These are phyloP conservation scores for Eucalyptus pauciflora DNA, from an alignment of 345 rosid genomes.

Conservation along the genomic window DNA sequence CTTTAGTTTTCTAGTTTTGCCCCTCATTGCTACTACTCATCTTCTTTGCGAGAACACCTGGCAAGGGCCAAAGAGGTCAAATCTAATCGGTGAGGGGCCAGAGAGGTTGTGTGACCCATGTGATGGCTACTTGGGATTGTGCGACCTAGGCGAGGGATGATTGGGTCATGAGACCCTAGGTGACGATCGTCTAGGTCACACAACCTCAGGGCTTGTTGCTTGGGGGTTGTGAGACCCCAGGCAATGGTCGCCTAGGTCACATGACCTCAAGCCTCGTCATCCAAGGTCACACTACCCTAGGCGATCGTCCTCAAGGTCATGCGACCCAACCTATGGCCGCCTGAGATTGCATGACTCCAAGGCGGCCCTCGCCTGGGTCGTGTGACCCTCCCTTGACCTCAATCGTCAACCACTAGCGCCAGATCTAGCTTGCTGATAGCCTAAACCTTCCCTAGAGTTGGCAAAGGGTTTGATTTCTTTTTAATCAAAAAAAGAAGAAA, in stretches of 20 bases:
- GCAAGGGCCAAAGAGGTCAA: not conserved
- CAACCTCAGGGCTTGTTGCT: not conserved
- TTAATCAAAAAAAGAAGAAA: no score
- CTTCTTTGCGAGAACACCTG: fast-evolving
- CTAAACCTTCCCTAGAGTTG: no score
- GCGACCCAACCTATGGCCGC: no score
- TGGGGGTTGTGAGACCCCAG: not conserved
- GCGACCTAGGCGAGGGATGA: not conserved
- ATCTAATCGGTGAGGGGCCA: not conserved
- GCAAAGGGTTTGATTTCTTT: no score
- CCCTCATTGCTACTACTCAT: not conserved
- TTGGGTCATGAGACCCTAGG: not conserved
- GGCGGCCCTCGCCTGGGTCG: no score
- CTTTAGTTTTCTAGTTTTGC: not conserved
- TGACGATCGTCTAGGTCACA: fast-evolving
- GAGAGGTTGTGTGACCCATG: not conserved
- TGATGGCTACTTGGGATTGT: not conserved
- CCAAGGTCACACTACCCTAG: no score
- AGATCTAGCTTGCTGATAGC: no score
- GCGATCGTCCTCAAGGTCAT: fast-evolving
- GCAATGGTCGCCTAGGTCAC: not conserved
- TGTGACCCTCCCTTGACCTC: no score
- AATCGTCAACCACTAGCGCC: fast-evolving
- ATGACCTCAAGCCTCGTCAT: no score
- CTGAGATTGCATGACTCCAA: no score